phyloP scores from a whole-genome alignment of 495 filamentous ascomycete genomes.

The Parachaetomium inaequale region DNA sequence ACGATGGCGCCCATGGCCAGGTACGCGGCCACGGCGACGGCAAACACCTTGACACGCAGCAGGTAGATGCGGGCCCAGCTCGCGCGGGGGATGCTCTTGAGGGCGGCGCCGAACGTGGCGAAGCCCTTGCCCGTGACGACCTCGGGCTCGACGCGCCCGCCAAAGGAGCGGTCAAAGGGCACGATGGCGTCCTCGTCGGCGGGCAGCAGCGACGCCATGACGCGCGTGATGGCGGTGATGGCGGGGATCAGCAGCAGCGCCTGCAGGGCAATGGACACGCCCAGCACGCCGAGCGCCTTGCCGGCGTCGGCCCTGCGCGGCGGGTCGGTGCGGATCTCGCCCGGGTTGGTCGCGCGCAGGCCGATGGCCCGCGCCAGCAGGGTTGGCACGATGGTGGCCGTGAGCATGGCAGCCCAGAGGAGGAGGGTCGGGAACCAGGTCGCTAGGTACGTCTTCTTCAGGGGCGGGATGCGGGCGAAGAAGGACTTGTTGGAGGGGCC shows the following conservation, averaged over 20 bases:
- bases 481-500: conserved; percentile 35
- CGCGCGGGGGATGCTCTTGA: conserved; percentile 63
- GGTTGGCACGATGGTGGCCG: conserved; percentile 25
- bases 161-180: conserved; percentile 51
- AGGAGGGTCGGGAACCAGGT: conserved; percentile 39
- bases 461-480: conserved; percentile 44
- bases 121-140: conserved; percentile 66
- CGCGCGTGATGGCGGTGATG: conserved; percentile 42
- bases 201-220: conserved; percentile 50
- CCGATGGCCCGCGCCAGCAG: conserved; percentile 31
- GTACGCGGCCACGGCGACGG: conserved; percentile 44
- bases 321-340: background rate
- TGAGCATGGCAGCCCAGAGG: conserved; percentile 32
- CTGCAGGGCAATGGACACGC: conserved; percentile 28
- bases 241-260: conserved; percentile 42
- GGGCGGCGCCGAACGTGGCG: conserved; percentile 65
- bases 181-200: conserved; percentile 48
- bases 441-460: conserved; percentile 42
- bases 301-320: conserved; percentile 26
- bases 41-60: conserved; percentile 62
- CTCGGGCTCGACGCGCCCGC: conserved; percentile 49
- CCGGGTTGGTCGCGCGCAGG: conserved; percentile 22
- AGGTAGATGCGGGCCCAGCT: conserved; percentile 63
- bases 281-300: conserved; percentile 34
- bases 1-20: conserved; percentile 45